Base-by-base conservation (phyloP, 352 stramenopile genomes). In the Elongisporangium senticosum region DNA sequence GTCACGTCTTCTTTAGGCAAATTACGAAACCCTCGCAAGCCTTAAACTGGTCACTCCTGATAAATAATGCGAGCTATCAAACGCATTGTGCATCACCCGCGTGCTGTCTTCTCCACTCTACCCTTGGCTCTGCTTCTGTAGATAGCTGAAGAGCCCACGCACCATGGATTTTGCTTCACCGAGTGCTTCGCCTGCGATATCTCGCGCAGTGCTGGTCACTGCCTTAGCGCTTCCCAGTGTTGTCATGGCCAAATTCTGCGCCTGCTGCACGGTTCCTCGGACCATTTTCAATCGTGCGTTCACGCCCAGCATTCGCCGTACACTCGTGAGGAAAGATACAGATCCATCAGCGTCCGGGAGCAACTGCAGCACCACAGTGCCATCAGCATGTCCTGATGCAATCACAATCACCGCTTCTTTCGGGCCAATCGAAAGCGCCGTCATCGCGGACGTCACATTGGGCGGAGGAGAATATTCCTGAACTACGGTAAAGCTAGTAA, bases 211-310 rank as follows among this genome's bases (percentile, higher is more conserved):
- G 37, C 61, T 90, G 3, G 86, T 93, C 43, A 93, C 85, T 3
- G 83, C 86, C 49, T 91, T 91, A 14, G 86, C 86, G 33, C 85
- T 95, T 53, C 79, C 86, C 0, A 95, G 58, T 3, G 86, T 95
- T 2, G 81, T 90, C 70, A 89, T 80, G 10, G 85, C 86, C 10
- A 96, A 65, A 13, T 75, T 92, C 57, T 96, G 85, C n/a, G 86
- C 86, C 50, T 96, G 86, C 58, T 94, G 85, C 37, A 96, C 85
- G 0, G 86, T 95, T 15, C 83, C 86, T 53, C 93, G 93, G 37
- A 96, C 85, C 39, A 89, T 87, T 60, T 96, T 94, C 26, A 95
- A 71, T 58, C 88, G 90, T 11, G 85, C 85, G 50, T 74, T 92
- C 17, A 95, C 76, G 8, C 83, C 84, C 1, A 95, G 69, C 22